A percentile compares a stretch with the other conserved stretches of the same genome.
Evolutionary conservation across 2,329 filamentous ascomycete genomes (phyloP).

Genomic region (Iodosphaeria phyllophila): DNA sequence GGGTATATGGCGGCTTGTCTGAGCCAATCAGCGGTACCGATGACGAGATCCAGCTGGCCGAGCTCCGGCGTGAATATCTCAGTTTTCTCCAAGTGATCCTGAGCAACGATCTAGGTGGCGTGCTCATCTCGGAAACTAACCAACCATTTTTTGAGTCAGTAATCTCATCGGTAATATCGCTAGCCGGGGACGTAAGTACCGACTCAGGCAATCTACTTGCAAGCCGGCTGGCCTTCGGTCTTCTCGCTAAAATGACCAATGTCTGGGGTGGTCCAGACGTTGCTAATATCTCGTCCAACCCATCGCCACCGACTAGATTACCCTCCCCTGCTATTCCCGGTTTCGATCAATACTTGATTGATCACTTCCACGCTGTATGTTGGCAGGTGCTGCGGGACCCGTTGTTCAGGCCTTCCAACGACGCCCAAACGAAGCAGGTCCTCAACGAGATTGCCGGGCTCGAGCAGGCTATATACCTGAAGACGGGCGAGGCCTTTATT

Average conservation of each 20-base stretch:
- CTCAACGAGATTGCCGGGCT: slow-evolving; percentile 73
- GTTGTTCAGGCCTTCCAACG: slow-evolving; percentile 57
- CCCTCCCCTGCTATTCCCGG: slow-evolving; percentile 52
- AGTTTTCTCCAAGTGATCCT: slow-evolving; percentile 82
- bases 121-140: slow-evolving; percentile 79
- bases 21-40: slow-evolving; percentile 81
- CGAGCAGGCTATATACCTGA: slow-evolving; percentile 78
- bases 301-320: slow-evolving; percentile 27
- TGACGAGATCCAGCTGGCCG: slow-evolving; percentile 85
- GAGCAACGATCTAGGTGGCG: slow-evolving; percentile 72
- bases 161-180: slow-evolving; percentile 66
- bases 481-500: slow-evolving; percentile 71
- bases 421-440: slow-evolving; percentile 78
- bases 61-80: slow-evolving; percentile 86
- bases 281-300: slow-evolving; percentile 33
- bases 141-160: slow-evolving; percentile 80
- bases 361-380: slow-evolving; percentile 71
- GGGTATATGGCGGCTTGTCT: slow-evolving; percentile 70
- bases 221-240: slow-evolving; percentile 57
- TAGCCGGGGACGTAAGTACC: slow-evolving; percentile 56
- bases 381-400: slow-evolving; percentile 75
- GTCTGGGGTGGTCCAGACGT: slow-evolving; percentile 84
- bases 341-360: slow-evolving; percentile 81
- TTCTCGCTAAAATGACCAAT: slow-evolving; percentile 65
- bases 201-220: slow-evolving; percentile 38